phyloP scores from a whole-genome alignment of 169 alveolate species.

The Perkinsus chesapeaki region DNA sequence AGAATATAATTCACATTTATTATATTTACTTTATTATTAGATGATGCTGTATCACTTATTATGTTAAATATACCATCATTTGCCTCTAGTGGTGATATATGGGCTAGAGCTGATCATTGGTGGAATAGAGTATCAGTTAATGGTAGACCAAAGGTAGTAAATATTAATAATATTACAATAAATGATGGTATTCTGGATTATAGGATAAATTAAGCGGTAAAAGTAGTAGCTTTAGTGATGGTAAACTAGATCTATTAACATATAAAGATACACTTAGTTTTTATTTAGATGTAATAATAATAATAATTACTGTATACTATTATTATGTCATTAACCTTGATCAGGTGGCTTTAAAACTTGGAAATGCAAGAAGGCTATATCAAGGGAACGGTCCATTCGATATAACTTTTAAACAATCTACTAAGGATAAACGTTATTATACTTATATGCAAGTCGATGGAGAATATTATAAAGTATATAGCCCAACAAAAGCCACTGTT shows the following conservation, averaged over 20 bases:
- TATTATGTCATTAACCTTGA: no score
- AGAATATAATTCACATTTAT: no score
- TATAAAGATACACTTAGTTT: not conserved
- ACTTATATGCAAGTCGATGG: not conserved
- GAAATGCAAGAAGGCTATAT: not conserved
- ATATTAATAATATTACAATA: not conserved
- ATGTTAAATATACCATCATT: constrained; percentile 48
- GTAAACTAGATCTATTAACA: not conserved
- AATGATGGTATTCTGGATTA: not conserved
- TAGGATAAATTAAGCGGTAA: not conserved
- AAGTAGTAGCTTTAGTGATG: not conserved
- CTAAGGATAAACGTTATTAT: not conserved
- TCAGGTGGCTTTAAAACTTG: not conserved
- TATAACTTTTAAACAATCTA: no score
- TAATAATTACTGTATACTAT: no score
- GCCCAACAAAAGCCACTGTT: not conserved
- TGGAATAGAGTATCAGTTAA: not conserved
- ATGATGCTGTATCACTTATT: constrained; percentile 36
- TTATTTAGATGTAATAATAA: not conserved
- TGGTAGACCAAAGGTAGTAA: not conserved
- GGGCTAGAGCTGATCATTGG: constrained; percentile 34
- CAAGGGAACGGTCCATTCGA: not conserved
- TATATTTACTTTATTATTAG: constrained; percentile 3
- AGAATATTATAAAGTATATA: not conserved
- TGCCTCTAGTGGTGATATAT: constrained; percentile 51